Percentiles rank a stretch among this genome's conserved stretches.
Evolutionary conservation across 1,284 basidiomycete genomes (phyloP).

Genomic region (Naganishia albida): DNA sequence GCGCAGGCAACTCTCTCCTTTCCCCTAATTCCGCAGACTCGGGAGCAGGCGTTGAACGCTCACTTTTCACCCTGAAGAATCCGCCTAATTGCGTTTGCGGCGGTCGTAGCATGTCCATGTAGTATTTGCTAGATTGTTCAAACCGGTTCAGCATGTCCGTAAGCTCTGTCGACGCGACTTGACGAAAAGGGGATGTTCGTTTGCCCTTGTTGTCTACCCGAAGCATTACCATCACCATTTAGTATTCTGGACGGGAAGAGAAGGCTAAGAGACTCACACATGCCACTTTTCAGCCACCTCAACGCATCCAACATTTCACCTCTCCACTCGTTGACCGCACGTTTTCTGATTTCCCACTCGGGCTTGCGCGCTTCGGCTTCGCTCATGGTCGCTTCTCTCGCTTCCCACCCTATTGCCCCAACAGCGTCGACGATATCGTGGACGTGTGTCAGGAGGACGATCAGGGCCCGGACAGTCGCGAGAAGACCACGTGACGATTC

Average conservation of each 20-base stretch:
- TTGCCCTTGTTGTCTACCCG: conserved; percentile 22
- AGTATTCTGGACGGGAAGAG: background rate
- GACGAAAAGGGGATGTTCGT: conserved; percentile 8
- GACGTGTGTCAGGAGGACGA: conserved; percentile 3
- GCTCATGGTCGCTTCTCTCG: background rate
- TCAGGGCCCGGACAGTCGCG: background rate
- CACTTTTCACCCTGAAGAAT: conserved; percentile 20
- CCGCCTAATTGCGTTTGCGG: background rate
- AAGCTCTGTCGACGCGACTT: background rate
- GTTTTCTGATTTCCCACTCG: conserved; percentile 6
- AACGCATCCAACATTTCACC: conserved; percentile 21
- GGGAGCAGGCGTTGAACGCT: conserved; percentile 3
- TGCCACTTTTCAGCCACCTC: conserved; percentile 24
- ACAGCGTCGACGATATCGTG: conserved; percentile 13
- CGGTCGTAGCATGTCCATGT: conserved; percentile 16
- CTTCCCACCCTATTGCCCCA: background rate
- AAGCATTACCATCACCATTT: background rate
- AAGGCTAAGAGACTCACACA: conserved; percentile 3
- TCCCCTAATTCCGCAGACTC: background rate
- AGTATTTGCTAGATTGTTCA: conserved; percentile 20
- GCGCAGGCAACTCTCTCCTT: conserved; percentile 14
- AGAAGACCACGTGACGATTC: conserved; percentile 7
- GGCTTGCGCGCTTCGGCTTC: conserved; percentile 12
- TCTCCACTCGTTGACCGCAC: conserved; percentile 2
- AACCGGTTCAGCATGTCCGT: conserved; percentile 10